phyloP scores from a whole-genome alignment of 2,329 filamentous ascomycete species.

The Nigrospora oryzae region DNA sequence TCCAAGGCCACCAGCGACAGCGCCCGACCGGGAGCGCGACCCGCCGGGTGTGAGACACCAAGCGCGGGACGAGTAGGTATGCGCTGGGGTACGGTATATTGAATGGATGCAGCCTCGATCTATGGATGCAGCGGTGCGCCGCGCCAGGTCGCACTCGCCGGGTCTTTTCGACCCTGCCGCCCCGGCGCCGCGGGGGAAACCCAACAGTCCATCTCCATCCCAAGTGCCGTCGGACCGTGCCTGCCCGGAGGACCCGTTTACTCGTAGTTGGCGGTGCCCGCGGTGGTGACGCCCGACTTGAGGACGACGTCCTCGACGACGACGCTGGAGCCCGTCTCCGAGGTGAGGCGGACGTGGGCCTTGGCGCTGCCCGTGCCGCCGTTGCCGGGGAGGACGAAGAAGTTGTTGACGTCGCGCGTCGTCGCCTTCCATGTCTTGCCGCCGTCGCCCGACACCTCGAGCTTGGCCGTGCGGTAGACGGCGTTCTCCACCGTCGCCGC shows the following conservation, averaged over 20 bases:
- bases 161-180: too few relatives aligned
- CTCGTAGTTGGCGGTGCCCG: neutral
- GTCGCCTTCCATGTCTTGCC: slow-evolving; percentile 1
- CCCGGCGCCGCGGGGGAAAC: too few relatives aligned
- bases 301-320: neutral
- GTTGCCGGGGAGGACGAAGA: slow-evolving; percentile 1
- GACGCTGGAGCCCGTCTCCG: neutral
- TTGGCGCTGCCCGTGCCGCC: neutral
- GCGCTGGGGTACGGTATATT: too few relatives aligned
- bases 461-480: slow-evolving; percentile 8
- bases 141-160: too few relatives aligned
- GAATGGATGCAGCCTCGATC: too few relatives aligned
- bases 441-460: slow-evolving; percentile 4
- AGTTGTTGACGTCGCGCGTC: slow-evolving; percentile 2
- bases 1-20: too few relatives aligned
- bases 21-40: too few relatives aligned
- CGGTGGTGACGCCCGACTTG: neutral
- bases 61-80: too few relatives aligned
- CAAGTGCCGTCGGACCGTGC: too few relatives aligned
- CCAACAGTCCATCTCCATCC: too few relatives aligned
- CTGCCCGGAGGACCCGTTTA: neutral
- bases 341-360: neutral
- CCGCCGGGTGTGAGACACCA: too few relatives aligned
- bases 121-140: too few relatives aligned
- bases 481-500: slow-evolving; percentile 10